Evolutionary conservation across 2,329 filamentous ascomycete genomes (phyloP).

Genomic region (Fusarium piperis): DNA sequence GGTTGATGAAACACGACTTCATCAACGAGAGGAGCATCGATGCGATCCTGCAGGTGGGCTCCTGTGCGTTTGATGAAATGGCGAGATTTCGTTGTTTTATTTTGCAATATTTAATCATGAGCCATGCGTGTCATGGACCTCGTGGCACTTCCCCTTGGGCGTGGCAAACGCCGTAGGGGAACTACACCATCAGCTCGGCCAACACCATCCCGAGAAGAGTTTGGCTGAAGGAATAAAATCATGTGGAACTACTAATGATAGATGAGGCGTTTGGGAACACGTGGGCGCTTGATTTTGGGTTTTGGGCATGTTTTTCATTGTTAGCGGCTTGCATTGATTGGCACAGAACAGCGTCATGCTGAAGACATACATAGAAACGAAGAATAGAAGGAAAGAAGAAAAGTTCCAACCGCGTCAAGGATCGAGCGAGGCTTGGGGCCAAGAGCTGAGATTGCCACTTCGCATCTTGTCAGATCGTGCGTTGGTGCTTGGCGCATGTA

Average conservation of each 20-base stretch:
- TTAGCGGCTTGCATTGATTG: background rate
- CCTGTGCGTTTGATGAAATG: background rate
- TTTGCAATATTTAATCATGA: background rate
- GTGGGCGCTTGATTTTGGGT: background rate
- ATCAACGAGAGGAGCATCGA: background rate
- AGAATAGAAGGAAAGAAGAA: background rate
- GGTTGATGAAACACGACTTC: slow-evolving; percentile 9
- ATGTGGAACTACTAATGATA: background rate
- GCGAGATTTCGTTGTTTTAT: background rate
- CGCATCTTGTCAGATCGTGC: background rate
- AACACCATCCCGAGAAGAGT: slow-evolving; percentile 1
- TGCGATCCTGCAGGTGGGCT: background rate
- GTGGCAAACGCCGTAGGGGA: background rate
- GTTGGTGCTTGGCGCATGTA: background rate
- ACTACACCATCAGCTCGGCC: background rate
- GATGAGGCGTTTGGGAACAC: slow-evolving; percentile 5
- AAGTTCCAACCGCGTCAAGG: background rate
- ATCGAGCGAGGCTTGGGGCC: background rate
- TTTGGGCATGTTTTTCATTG: background rate
- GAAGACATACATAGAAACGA: background rate
- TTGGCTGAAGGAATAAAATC: background rate
- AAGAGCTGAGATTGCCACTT: background rate
- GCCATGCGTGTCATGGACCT: slow-evolving; percentile 6
- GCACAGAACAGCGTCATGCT: slow-evolving; percentile 1
- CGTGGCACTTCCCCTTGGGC: background rate